Percentiles rank a stretch among this genome's conserved stretches.
Evolutionary conservation across 1,139 yeast species (phyloP).

Genomic region (Yamadazyma atlantica): DNA sequence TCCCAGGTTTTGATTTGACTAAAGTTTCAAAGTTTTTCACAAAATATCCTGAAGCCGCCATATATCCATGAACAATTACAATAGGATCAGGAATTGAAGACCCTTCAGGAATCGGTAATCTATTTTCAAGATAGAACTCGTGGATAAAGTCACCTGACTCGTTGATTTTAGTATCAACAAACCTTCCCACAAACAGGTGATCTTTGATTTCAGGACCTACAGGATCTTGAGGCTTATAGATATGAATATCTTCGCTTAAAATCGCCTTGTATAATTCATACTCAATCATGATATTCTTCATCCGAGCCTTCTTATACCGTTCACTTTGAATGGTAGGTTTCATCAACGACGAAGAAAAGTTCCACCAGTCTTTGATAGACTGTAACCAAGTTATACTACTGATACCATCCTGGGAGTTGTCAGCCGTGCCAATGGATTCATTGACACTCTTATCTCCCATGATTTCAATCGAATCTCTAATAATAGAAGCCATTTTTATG

Average conservation of each 20-base stretch:
- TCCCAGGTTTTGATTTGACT: conserved; percentile 32
- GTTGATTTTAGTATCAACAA: conserved; percentile 33
- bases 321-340: conserved; percentile 15
- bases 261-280: conserved; percentile 36
- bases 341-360: conserved; percentile 25
- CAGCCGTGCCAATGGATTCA: not conserved
- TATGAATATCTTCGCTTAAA: conserved; percentile 29
- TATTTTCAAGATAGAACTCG: conserved; percentile 36
- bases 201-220: conserved; percentile 8
- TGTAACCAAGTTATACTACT: conserved; percentile 20
- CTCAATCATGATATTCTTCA: conserved; percentile 30
- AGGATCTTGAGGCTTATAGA: conserved; percentile 19
- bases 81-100: conserved; percentile 13
- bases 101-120: conserved; percentile 15
- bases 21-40: conserved; percentile 38
- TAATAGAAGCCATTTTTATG: conserved; percentile 10
- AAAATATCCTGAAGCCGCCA: conserved; percentile 49
- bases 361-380: conserved; percentile 45
- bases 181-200: conserved; percentile 18
- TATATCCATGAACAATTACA: conserved; percentile 45
- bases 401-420: not conserved
- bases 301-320: conserved; percentile 21
- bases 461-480: conserved; percentile 17
- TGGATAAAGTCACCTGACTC: conserved; percentile 31
- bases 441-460: conserved; percentile 15